Conservation (phyloP, 2,329 filamentous ascomycete genomes). For the Anthostomella pinea region DNA sequence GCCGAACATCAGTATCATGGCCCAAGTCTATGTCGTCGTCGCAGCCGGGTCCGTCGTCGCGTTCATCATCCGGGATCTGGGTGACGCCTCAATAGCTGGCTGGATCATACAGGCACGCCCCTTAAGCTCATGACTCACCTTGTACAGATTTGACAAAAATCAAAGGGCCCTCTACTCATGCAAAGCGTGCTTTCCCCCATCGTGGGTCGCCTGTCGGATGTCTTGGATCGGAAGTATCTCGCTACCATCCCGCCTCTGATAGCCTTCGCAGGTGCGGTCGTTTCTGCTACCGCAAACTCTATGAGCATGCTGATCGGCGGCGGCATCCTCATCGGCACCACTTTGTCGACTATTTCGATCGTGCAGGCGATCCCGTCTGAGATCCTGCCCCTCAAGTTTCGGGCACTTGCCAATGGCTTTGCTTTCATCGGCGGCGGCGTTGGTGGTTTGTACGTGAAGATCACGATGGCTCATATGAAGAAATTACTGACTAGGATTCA, state of each 20-base stretch:
- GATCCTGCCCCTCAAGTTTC: slow-evolving; percentile 54
- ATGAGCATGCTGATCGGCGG: slow-evolving; percentile 57
- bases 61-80: slow-evolving; percentile 54
- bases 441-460: slow-evolving; percentile 46
- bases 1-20: slow-evolving; percentile 39
- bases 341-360: slow-evolving; percentile 52
- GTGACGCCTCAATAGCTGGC: slow-evolving; percentile 46
- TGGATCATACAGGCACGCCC: slow-evolving; percentile 51
- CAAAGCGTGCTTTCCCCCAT: slow-evolving; percentile 55
- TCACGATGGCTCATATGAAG: too few relatives aligned
- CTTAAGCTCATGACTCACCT: too few relatives aligned
- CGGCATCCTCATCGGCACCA: slow-evolving; percentile 55
- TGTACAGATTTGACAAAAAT: too few relatives aligned
- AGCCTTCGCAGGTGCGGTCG: slow-evolving; percentile 50
- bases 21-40: slow-evolving; percentile 54
- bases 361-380: slow-evolving; percentile 56
- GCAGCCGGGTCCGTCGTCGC: slow-evolving; percentile 54
- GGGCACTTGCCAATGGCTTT: slow-evolving; percentile 54
- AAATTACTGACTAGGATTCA: slow-evolving; percentile 19
- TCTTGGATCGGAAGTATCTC: slow-evolving; percentile 53
- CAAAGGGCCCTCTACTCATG: slow-evolving; percentile 53
- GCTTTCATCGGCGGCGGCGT: slow-evolving; percentile 48
- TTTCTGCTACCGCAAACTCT: slow-evolving; percentile 52
- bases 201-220: slow-evolving; percentile 54
- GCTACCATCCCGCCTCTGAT: slow-evolving; percentile 50